These are phyloP conservation scores for Breynia disticha DNA, from an alignment of 441 rosid genomes.

Conservation along the genomic window DNA sequence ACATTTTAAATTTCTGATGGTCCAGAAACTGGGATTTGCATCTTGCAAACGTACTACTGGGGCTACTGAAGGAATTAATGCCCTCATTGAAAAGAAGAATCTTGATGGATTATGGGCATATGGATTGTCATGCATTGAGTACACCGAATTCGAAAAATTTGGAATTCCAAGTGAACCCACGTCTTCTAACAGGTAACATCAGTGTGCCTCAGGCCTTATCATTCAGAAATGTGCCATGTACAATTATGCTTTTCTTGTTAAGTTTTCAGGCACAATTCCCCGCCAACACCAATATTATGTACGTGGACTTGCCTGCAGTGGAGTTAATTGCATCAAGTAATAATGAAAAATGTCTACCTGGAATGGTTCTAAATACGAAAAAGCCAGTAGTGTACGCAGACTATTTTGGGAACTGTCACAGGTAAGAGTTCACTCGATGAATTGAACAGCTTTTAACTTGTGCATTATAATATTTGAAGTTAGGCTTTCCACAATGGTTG, in stretches of 20 bases:
- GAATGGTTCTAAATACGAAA: constrained; percentile 71
- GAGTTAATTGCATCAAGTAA: constrained; percentile 58
- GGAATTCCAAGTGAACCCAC: constrained; percentile 36
- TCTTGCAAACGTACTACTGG: constrained; percentile 75
- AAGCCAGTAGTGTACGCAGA: constrained; percentile 55
- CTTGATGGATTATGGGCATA: constrained; percentile 81
- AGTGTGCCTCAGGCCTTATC: constrained; percentile 5
- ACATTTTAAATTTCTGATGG: constrained; percentile 10
- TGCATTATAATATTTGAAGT: no score
- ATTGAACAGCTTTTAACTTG: constrained; percentile 6
- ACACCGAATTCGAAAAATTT: constrained; percentile 79
- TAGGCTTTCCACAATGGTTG: no score
- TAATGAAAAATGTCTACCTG: constrained; percentile 62
- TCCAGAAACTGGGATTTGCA: constrained; percentile 88
- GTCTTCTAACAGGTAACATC: constrained; percentile 39
- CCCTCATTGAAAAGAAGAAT: constrained; percentile 72
- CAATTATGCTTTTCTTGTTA: constrained; percentile 22
- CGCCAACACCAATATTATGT: constrained; percentile 89
- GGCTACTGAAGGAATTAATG: constrained; percentile 86
- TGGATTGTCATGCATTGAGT: constrained; percentile 91
- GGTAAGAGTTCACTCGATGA: constrained; percentile 33
- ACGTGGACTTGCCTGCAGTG: constrained; percentile 63
- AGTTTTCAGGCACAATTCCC: constrained; percentile 77
- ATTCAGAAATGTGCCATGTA: constrained; percentile 7
- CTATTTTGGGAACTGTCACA: constrained; percentile 56